Evolutionary conservation across 495 filamentous ascomycete genomes (phyloP).

Genomic region (Penicillium daleae): DNA sequence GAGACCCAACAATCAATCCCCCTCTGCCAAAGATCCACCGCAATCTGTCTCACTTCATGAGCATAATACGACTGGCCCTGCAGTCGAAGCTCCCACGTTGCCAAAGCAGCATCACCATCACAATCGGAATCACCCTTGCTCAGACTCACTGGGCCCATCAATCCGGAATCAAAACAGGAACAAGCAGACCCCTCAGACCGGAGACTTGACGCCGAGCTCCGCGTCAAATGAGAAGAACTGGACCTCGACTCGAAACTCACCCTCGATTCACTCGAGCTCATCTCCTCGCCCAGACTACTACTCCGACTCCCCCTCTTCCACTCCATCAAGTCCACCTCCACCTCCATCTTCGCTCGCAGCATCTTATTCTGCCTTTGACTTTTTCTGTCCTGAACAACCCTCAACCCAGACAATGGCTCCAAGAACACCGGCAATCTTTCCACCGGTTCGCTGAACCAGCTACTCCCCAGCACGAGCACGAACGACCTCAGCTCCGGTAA

Average conservation of each 20-base stretch:
- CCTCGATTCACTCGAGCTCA: background rate
- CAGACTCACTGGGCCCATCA: background rate
- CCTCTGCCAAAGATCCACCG: constrained; percentile 37
- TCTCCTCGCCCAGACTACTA: constrained; percentile 15
- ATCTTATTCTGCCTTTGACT: too few relatives aligned
- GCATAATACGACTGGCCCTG: constrained; percentile 46
- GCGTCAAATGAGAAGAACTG: background rate
- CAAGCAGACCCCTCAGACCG: background rate
- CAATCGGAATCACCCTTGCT: background rate
- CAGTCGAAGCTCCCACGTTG: constrained; percentile 40
- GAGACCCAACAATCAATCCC: constrained; percentile 36
- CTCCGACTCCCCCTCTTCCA: background rate
- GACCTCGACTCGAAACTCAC: constrained; percentile 5
- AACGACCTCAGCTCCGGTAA: constrained; percentile 39
- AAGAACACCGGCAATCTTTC: constrained; percentile 48
- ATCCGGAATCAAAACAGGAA: background rate
- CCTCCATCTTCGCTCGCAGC: background rate
- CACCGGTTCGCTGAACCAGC: constrained; percentile 49
- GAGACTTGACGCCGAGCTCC: background rate
- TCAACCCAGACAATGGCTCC: constrained; percentile 41
- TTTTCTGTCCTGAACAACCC: constrained; percentile 11
- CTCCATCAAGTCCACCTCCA: background rate
- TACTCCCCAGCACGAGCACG: constrained; percentile 40
- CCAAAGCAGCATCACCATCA: background rate
- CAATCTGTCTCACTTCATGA: constrained; percentile 37